Evolutionary conservation across 164 flowering plant genomes (phyloP), one percentile per base, ranked within the genome.

Genomic region (Stephania yunnanensis): DNA sequence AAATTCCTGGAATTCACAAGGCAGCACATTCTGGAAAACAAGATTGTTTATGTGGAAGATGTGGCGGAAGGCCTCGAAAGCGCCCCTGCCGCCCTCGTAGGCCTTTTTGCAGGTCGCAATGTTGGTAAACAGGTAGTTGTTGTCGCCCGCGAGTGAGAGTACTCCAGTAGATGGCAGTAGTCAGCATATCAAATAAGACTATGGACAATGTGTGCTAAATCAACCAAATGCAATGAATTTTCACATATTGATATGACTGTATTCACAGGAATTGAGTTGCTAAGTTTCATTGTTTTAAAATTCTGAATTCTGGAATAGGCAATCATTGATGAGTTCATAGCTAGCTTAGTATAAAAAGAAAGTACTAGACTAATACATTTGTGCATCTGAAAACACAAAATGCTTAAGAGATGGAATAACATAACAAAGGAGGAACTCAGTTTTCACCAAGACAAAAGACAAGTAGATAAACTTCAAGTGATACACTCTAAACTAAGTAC

Each of bases 31-130:
- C 82, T 70, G 68, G 80, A 85, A 64, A 73, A 77, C 53, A 81
- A 79, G 74, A 71, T 83, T 15, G 74, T 67, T 17, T 83, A 81
- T 55, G 74, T 79, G 10, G 85, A 83, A 77, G 83, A 83, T 67
- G 48, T 20, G 20, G 73, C 48, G 31, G 78, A 81, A 71, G 85
- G 85, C 61, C 82, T 81, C 5, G 81, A 78, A 67, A 76, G 36
- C 69, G 85, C 55, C 9, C 83, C 85, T 5, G 66, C 76, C 6
- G 82, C 83, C 1, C 76, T 83, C 1, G 63, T 83, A 1, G 78
- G 83, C 9, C 76, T 83, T 31, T 81, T 78, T 22, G 55, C 45
- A 0, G 83, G 83, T 42, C 77, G 74, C 36, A 83, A 83, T 12
- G 70, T 81, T 48, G 82, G 83, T 10, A 83, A 81, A 71, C 81